Evolutionary conservation across 768 basidiomycete genomes (phyloP).

Genomic region (Tricholoma bakamatsutake): DNA sequence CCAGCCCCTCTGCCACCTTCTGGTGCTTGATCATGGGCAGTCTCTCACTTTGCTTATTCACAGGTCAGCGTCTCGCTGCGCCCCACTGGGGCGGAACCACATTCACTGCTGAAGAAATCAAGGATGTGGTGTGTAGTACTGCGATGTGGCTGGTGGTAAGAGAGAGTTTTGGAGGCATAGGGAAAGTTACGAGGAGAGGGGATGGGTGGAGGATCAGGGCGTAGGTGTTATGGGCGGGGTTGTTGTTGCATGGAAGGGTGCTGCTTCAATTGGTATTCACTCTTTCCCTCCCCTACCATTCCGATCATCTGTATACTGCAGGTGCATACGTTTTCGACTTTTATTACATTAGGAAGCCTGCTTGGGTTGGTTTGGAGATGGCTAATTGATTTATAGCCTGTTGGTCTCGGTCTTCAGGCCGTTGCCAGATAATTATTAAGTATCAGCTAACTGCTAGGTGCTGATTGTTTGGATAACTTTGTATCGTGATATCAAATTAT

Average conservation of each 20-base stretch:
- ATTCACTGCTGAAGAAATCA: constrained; percentile 87
- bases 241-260: no score
- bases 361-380: no score
- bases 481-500: no score
- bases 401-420: no score
- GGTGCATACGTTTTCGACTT: background rate
- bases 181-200: constrained; percentile 70
- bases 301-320: background rate
- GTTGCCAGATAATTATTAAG: no score
- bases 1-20: background rate
- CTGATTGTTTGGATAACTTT: no score
- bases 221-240: constrained; percentile 25
- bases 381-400: no score
- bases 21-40: background rate
- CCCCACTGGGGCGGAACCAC: constrained; percentile 39
- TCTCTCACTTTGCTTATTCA: background rate
- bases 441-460: no score
- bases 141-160: constrained; percentile 89
- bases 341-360: background rate
- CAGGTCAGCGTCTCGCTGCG: constrained; percentile 4
- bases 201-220: constrained; percentile 74
- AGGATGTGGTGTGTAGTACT: constrained; percentile 85
- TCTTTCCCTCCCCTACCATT: background rate
- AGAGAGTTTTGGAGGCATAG: constrained; percentile 89
- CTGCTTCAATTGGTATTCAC: no score